Base-by-base conservation (phyloP, 225 moss, liverwort and hornwort species). In the Physcomitrellopsis africana region DNA sequence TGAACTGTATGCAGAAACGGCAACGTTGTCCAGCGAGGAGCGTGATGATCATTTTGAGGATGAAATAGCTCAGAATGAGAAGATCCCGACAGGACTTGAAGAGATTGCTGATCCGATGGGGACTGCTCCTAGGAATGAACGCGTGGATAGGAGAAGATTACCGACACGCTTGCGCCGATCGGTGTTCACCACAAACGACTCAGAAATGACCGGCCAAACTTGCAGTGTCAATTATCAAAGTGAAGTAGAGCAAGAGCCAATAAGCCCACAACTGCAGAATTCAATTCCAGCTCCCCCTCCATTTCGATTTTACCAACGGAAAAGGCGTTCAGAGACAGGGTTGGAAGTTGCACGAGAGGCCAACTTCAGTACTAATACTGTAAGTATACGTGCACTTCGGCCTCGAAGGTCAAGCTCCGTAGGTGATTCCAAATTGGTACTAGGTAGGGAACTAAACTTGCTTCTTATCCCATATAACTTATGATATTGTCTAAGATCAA, bases 171-270 rank as follows among this genome's bases (percentile, higher is more conserved):
- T 69, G 59, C 63, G 51, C 53, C 57, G 59, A 17, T 66, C 67
- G 43, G 65, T 26, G 14, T 49, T 68, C 3, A 76, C 55, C 26
- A 64, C 46, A 42, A 20, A 76, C 17, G 67, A 78, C 53, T 52
- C 51, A 60, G 67, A 41, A 59, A 60, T 72, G 67, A 61, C 77
- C 4, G 63, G 59, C 47, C 85, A 81, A 65, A 67, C 48, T 6
- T 85, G 85, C 76, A 81, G 64, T 71, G 60, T 85, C 32, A 85
- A 85, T 65, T 85, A 81, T 69, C 85, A 85, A 53, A 81, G 85
- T 22, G 81, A 81, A 60, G 81, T 81, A 5, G 85, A 85, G 69
- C 75, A 79, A 63, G 85, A 79, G 67, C 56, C 1, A 3, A 18
- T 68, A 3, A 68, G 79, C 26, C 26, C 19, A 49, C 54, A 55